Base-by-base conservation (phyloP, 1,284 basidiomycete species). In the Boletus holoroseus region DNA sequence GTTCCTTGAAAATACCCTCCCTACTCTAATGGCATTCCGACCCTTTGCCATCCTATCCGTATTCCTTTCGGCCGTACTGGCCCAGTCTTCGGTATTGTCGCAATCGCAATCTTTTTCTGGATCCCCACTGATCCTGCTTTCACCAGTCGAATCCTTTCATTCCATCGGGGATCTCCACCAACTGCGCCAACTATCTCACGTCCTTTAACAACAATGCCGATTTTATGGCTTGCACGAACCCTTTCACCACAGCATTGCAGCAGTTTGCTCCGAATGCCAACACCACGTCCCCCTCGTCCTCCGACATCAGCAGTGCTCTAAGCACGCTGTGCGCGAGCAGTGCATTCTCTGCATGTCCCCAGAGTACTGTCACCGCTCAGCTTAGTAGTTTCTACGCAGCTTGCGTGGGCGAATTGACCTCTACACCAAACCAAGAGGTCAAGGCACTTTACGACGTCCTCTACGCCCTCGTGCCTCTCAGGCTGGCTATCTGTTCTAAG, bases 401-500 rank as follows among this genome's bases (percentile, higher is more conserved):
- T 7, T 96, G 93, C 74, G 54, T 70, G 2, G 49, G 63, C 24
- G 93, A 95, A 71, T 73, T 96, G 57, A 79, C 76, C 2, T 71
- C 77, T 12, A 64, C 58, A 32, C 67, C 72, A 42, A 79, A 76
- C 55, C 42, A 61, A 34, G 64, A 73, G 20, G 83, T 93, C 43
- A 65, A 80, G 61, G 62, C 68, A 34, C 70, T 79, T 4, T 96
- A 95, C 72, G 93, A 95, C 66, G 73, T 81, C 39, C 72, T 95
- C 39, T 96, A 91, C 73, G 59, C 77, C 54, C 58, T 92, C 46
- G 60, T 68, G 5, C 91, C 92, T 5, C 66, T 94, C 62, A 72
- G 72, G 58, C 58, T 64, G 13, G 83, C 90, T 32, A 64, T 91
- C 40, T 95, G 93, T 72, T 61, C 84, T 44, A 86, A 86, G 74